Evolutionary conservation across 176 grass and related monocot species (phyloP).

Genomic region (Poa annua): DNA sequence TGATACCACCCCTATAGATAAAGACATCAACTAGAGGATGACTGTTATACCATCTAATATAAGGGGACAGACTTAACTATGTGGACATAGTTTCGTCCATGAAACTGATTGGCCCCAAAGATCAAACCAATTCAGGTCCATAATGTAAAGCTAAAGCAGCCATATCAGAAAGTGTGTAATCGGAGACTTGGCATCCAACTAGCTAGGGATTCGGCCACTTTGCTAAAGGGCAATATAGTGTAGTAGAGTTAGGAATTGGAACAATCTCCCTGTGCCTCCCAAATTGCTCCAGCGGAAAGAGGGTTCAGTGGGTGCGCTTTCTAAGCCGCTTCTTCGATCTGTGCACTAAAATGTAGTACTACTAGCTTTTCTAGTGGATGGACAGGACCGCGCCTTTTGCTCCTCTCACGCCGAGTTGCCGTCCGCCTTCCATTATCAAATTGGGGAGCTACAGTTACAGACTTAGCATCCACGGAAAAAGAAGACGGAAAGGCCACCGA

Average conservation of each 20-base stretch:
- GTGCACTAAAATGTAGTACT: neutral
- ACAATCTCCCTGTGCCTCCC: slow-evolving; percentile 17
- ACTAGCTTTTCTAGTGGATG: neutral
- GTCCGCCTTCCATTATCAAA: slow-evolving; percentile 10
- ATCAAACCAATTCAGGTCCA: neutral
- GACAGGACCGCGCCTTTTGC: neutral
- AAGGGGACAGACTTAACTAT: neutral
- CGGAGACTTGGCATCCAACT: neutral
- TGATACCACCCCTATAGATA: neutral
- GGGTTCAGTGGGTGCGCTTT: neutral
- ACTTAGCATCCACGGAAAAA: neutral
- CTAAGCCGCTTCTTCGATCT: neutral
- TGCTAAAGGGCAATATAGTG: neutral
- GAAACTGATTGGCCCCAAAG: neutral
- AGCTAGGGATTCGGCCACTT: slow-evolving; percentile 1
- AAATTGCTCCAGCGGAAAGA: slow-evolving; percentile 19
- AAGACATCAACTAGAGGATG: slow-evolving; percentile 3
- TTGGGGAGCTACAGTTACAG: neutral
- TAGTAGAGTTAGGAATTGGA: neutral
- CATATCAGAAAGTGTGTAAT: slow-evolving; percentile 9
- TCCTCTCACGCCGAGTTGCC: neutral
- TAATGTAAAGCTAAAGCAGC: neutral
- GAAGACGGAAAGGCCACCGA: neutral
- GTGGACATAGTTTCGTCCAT: neutral
- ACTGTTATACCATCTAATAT: neutral